These are phyloP conservation scores for Amaranthus hypochondriacus DNA, from an alignment of 148 eudicot genomes.

Conservation along the genomic window DNA sequence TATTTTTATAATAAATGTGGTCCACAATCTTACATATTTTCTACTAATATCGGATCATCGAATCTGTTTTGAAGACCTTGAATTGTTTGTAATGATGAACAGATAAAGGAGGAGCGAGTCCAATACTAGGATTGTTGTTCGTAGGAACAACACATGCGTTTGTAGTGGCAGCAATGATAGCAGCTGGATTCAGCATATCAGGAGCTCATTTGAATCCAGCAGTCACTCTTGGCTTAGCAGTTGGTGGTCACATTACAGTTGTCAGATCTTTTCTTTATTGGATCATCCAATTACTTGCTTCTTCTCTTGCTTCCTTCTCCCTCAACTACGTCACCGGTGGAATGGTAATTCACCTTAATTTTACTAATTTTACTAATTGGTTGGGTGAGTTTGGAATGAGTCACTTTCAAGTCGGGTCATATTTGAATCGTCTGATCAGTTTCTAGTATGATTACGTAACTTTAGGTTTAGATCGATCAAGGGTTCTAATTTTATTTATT, in stretches of 20 bases:
- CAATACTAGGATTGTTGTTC: slow-evolving; percentile 62
- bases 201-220: slow-evolving; percentile 93
- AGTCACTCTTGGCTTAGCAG: slow-evolving; percentile 67
- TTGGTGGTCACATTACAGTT: slow-evolving; percentile 81
- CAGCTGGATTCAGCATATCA: slow-evolving; percentile 74
- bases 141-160: slow-evolving; percentile 78
- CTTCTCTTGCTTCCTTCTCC: slow-evolving; percentile 73
- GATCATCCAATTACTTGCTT: slow-evolving; percentile 80
- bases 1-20: too few relatives aligned
- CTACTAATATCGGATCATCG: too few relatives aligned
- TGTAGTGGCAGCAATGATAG: slow-evolving; percentile 80
- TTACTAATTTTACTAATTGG: not conserved
- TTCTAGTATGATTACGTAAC: too few relatives aligned
- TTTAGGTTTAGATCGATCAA: too few relatives aligned
- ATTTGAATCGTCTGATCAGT: too few relatives aligned
- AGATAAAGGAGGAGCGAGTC: slow-evolving; percentile 49
- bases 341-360: slow-evolving; percentile 33
- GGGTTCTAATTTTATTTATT: too few relatives aligned
- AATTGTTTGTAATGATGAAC: not conserved
- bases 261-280: slow-evolving; percentile 62
- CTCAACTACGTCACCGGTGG: slow-evolving; percentile 82
- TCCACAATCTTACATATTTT: too few relatives aligned
- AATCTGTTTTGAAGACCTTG: too few relatives aligned
- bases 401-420: too few relatives aligned
- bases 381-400: not conserved